Evolutionary conservation across 768 basidiomycete species (phyloP), one percentile per base, ranked within the genome.

Genomic region (Tricholoma saponaceum): DNA sequence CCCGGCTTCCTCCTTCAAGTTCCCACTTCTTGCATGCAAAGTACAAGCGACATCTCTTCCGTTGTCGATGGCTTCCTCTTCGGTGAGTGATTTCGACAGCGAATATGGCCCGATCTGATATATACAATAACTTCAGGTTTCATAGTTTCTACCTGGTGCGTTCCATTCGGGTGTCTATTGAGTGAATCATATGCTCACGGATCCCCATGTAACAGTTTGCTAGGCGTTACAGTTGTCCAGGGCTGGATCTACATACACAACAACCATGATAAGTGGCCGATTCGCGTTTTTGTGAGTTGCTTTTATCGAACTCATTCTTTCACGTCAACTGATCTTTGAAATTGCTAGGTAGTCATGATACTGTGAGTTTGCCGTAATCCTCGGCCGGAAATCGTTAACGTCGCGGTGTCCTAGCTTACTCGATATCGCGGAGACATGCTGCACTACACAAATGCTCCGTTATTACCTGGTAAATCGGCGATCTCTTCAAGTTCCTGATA

Each of bases 171-270:
- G n/a, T 9, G 28, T 8, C 28, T 8, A 4, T 30, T 30, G 28
- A 30, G 28, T 30, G 28, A 4, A 8, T 30, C 28, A 30, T 30
- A 30, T 8, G 28, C 28, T 22, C 26, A 46, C 13, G 23, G 13
- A n/a, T 18, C 2, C 33, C n/a, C n/a, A n/a, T n/a, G n/a, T n/a
- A 14, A 14, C 28, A 62, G 61, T 4, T 28, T 62, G 5, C 37
- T 56, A 4, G 28, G 28, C 4, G 8, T 30, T 30, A 30, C 28
- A 8, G 8, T 30, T 30, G 28, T 30, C 28, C 58, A 59, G n/a
- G 61, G 55, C 3, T 62, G 61, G 55, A 47, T 52, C 12, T 62
- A 62, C 20, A 57, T 62, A 5, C 58, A 62, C 41, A 55, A 46
- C 23, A 62, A 59, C 52, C 4, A 28, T 0, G 61, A 62, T 35